Base-by-base conservation (phyloP, 1,139 yeast genomes). In the Geotrichum carabidarum region DNA sequence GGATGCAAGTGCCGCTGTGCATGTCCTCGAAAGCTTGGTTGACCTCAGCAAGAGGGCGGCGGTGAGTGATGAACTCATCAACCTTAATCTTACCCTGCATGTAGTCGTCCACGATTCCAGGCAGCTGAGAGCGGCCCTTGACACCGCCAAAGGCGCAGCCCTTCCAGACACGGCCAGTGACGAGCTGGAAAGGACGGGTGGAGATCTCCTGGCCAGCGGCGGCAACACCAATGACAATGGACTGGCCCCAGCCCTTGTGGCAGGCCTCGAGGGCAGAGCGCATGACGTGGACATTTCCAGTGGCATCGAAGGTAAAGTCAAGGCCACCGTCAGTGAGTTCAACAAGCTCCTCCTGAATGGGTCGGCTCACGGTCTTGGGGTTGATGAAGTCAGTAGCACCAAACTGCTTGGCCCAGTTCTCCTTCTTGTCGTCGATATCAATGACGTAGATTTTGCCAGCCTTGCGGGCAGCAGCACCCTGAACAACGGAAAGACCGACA, bases 141-240 rank as follows among this genome's bases (percentile, higher is more conserved):
- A 93, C 91, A 70, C 98, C 99, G 68, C 99, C 99, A 65, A 89
- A 93, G 15, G 99, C 99, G 67, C 96, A 89, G 65, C 99, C 99
- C 73, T 82, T 87, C 97, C 99, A 93, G 53, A 87, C 95, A 75
- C 99, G 84, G 65, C 99, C 99, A 47, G 99, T 93, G 63, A 94
- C 98, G 72, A 93, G 82, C 78, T 93, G 98, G 89, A 93, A 93
- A 59, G 99, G 99, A 75, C 98, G 84, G 54, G 98, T 93, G 54
- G 95, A 75, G 62, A 94, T 91, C 74, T 93, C 98, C 74, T 90
- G 80, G 64, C 99, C 99, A 50, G 98, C 96, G 63, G 96, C 96
- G 48, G 99, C 99, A 64, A 94, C 99, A 70, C 99, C 99, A 69
- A 93, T 93, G 67, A 93, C 78, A 65, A 93, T 79, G 30, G 96